Evolutionary conservation across 2,329 filamentous ascomycete genomes (phyloP).

Genomic region (Arthrocladium fulminans): DNA sequence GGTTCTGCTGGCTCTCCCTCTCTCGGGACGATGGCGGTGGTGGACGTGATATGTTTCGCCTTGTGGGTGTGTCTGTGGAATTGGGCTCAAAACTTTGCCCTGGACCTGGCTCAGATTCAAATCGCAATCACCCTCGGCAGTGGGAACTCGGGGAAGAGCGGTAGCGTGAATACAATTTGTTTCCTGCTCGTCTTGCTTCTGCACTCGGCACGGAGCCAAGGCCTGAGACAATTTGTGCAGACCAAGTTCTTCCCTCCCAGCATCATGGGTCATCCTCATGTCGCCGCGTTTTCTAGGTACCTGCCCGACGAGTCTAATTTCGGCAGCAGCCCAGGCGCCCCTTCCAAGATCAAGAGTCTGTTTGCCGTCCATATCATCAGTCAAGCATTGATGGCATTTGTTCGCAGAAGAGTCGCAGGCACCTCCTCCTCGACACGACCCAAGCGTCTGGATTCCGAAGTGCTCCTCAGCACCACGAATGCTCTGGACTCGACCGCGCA

Average conservation of each 20-base stretch:
- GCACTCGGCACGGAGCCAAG: constrained; percentile 38
- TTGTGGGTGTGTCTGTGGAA: constrained; percentile 84
- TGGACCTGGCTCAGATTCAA: constrained; percentile 86
- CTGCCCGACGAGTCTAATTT: constrained; percentile 34
- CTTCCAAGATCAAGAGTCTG: constrained; percentile 38
- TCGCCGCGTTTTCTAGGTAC: constrained; percentile 36
- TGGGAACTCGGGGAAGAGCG: constrained; percentile 48
- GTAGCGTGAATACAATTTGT: constrained; percentile 38
- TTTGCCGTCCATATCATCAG: constrained; percentile 42
- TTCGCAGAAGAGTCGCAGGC: constrained; percentile 38
- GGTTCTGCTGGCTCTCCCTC: constrained; percentile 78
- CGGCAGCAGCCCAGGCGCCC: constrained; percentile 30
- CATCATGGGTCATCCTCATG: constrained; percentile 34
- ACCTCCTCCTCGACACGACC: constrained; percentile 36
- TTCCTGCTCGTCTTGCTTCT: constrained; percentile 38
- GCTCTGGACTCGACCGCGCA: constrained; percentile 34
- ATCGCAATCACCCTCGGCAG: constrained; percentile 86
- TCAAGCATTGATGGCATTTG: constrained; percentile 40
- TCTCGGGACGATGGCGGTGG: constrained; percentile 70
- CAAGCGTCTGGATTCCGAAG: constrained; percentile 39
- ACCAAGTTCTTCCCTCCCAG: constrained; percentile 37
- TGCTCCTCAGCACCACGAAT: constrained; percentile 33
- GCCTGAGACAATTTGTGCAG: constrained; percentile 42
- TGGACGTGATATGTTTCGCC: constrained; percentile 73
- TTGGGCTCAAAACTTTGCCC: constrained; percentile 74